Evolutionary conservation across 129 eudicot species (phyloP).

Genomic region (Kitagawia praeruptora): DNA sequence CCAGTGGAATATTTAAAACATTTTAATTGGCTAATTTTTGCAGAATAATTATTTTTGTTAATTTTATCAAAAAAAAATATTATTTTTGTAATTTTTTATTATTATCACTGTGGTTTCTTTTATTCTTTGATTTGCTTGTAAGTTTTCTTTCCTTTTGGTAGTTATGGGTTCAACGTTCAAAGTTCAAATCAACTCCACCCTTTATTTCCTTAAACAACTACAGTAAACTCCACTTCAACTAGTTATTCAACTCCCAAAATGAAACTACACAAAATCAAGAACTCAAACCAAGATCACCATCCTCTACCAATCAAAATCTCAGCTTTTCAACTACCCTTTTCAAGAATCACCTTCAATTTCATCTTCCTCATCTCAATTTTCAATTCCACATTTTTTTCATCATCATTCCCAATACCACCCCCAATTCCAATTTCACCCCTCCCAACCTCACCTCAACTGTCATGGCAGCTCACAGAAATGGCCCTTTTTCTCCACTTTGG

Average conservation of each 20-base stretch:
- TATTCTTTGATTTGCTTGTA: background rate
- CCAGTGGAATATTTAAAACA: no score
- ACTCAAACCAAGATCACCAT: constrained; percentile 3
- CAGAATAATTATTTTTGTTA: no score
- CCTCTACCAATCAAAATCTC: background rate
- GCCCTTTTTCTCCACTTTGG: constrained; percentile 91
- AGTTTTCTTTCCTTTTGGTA: background rate
- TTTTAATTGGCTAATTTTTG: no score
- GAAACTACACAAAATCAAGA: constrained; percentile 5
- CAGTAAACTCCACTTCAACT: background rate
- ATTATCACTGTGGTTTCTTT: no score
- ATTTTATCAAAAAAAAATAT: no score
- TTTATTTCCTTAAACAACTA: no score
- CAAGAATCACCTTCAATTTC: constrained; percentile 13
- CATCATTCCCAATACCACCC: constrained; percentile 48
- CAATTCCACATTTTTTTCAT: constrained; percentile 7
- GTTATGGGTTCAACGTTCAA: no score
- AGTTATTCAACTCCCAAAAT: background rate
- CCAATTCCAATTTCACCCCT: constrained; percentile 80
- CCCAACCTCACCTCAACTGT: constrained; percentile 60
- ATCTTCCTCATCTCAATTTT: constrained; percentile 15
- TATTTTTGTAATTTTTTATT: no score
- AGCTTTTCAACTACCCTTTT: constrained; percentile 4
- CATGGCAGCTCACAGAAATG: constrained; percentile 79
- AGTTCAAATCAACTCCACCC: no score